These are phyloP conservation scores for Moniliophthora roreri DNA, from an alignment of 1,284 basidiomycete genomes.

Conservation along the genomic window DNA sequence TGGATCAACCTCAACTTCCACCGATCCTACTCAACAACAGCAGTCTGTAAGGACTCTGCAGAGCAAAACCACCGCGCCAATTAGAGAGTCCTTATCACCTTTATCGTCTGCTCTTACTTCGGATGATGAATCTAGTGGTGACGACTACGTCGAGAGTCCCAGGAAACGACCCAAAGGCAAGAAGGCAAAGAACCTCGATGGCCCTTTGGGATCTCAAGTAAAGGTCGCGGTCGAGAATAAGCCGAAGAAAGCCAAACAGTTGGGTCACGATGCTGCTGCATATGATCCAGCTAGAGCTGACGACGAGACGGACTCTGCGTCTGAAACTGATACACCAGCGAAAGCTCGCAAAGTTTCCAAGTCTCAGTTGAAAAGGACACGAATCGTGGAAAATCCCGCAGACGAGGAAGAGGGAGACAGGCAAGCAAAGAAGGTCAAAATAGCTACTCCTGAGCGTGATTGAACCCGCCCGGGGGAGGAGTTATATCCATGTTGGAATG, in stretches of 20 bases:
- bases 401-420: slow-evolving; percentile 8
- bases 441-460: not conserved
- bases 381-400: slow-evolving; percentile 17
- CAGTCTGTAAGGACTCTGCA: slow-evolving; percentile 12
- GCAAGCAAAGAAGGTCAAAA: slow-evolving; percentile 10
- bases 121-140: slow-evolving; percentile 21
- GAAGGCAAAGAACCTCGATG: not conserved
- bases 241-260: slow-evolving; percentile 20
- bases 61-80: slow-evolving; percentile 14
- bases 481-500: no score
- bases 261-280: slow-evolving; percentile 36
- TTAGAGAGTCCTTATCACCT: slow-evolving; percentile 20
- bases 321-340: slow-evolving; percentile 23
- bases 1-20: slow-evolving; percentile 25
- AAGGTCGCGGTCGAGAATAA: slow-evolving; percentile 8
- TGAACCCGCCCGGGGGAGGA: not conserved
- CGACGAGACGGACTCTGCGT: slow-evolving; percentile 28
- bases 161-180: slow-evolving; percentile 4
- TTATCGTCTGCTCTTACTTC: slow-evolving; percentile 20
- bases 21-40: slow-evolving; percentile 22
- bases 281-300: slow-evolving; percentile 37
- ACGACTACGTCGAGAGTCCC: slow-evolving; percentile 24
- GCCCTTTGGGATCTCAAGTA: not conserved
- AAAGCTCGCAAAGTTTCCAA: slow-evolving; percentile 24
- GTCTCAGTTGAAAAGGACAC: slow-evolving; percentile 30